phyloP scores from a whole-genome alignment of 2,329 filamentous ascomycete species.

The Penicillium sumatraense region DNA sequence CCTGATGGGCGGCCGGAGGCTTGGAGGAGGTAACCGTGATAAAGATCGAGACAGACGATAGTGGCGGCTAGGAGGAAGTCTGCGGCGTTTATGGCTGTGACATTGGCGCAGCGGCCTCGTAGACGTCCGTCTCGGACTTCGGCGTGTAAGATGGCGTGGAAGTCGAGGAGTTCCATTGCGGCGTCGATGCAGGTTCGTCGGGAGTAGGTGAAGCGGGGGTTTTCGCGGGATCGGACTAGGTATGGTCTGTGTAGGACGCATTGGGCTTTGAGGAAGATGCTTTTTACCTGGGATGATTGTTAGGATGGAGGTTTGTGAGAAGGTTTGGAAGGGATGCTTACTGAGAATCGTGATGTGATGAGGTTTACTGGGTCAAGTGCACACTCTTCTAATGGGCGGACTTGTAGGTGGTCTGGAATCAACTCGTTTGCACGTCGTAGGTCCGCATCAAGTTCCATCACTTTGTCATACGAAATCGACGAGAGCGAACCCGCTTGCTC shows the following conservation, averaged over 20 bases:
- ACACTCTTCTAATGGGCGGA: slow-evolving; percentile 74
- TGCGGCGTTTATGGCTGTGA: slow-evolving; percentile 77
- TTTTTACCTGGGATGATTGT: slow-evolving; percentile 61
- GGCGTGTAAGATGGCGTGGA: slow-evolving; percentile 74
- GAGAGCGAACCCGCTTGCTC: slow-evolving; percentile 48
- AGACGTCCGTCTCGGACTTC: slow-evolving; percentile 76
- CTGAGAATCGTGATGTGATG: slow-evolving; percentile 80
- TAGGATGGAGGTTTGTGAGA: neutral
- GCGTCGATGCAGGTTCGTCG: slow-evolving; percentile 84
- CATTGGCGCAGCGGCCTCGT: slow-evolving; percentile 75
- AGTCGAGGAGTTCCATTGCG: slow-evolving; percentile 77
- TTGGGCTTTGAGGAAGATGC: slow-evolving; percentile 85
- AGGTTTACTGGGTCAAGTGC: slow-evolving; percentile 69
- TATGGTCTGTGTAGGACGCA: slow-evolving; percentile 90
- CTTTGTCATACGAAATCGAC: slow-evolving; percentile 61
- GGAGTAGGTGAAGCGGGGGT: slow-evolving; percentile 81
- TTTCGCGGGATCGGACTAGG: slow-evolving; percentile 75
- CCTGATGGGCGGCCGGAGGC: slow-evolving; percentile 38
- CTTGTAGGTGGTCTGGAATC: slow-evolving; percentile 77
- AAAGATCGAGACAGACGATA: slow-evolving; percentile 80
- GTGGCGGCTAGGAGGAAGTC: slow-evolving; percentile 88
- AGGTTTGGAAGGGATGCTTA: slow-evolving; percentile 23
- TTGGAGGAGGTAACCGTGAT: slow-evolving; percentile 57
- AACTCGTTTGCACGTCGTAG: slow-evolving; percentile 63
- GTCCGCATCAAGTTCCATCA: slow-evolving; percentile 64